Evolutionary conservation across 2,329 filamentous ascomycete genomes (phyloP), one percentile per base, ranked within the genome.

Genomic region (Thyridium curvatum): DNA sequence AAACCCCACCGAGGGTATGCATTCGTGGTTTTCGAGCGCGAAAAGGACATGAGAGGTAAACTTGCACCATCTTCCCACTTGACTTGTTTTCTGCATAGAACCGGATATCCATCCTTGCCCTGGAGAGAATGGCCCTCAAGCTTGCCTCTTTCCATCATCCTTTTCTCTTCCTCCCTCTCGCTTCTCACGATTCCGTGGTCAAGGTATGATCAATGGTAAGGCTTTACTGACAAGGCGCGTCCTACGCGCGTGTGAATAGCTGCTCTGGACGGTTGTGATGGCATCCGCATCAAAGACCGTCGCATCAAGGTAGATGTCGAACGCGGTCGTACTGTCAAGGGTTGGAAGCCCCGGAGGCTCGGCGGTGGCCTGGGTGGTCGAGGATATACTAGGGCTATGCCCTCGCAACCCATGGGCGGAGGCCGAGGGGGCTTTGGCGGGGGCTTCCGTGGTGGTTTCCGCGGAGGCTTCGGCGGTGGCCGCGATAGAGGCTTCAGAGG

Each of bases 31-130:
- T 98, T 91, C 59, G 91, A 97, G 65, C 84, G 87, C 61, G 93
- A 97, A 67, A 90, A 91, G 65, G 93, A 97, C 61, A 96, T 97
- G 90, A 94, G 94, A 88, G 89, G 90, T 96, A 94, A 79, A 69
- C 21, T 26, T 26, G 21, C 21, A 26, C 21, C 21, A 10, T 26
- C 21, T 26, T 26, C 21, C 65, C 21, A 26, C 21, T 26, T 26
- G 21, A 26, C 21, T 26, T 26, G 21, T 26, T 26, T 26, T 26
- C 21, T 26, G 21, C 21, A 26, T 26, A 26, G 21, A 26, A 26
- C 6, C 21, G 21, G 21, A 26, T 6, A 6, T 26, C 10, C 21
- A 26, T 26, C 21, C 21, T 26, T 26, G 21, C 21, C 6, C 21
- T 6, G 21, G 21, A 26, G 21, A 26, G 21, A 44, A 35, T 54